Evolutionary conservation across 108 stramenopile genomes (phyloP).

Genomic region (Mediolabrus comicus): DNA sequence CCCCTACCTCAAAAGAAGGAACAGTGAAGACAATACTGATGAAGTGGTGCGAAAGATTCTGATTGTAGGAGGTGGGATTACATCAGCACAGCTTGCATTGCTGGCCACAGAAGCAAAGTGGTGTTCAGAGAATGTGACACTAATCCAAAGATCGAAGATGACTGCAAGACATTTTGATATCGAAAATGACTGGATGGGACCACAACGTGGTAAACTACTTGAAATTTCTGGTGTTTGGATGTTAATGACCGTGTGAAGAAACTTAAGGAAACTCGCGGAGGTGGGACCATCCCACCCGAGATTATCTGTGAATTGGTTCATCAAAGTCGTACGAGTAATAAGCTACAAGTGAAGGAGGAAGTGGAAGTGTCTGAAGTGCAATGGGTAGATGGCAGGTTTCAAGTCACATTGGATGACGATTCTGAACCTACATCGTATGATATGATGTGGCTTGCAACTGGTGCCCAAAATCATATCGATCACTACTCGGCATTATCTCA

Average conservation of each 20-base stretch:
- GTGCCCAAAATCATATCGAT: constrained; percentile 16
- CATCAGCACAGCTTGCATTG: constrained; percentile 13
- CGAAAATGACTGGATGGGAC: constrained; percentile 40
- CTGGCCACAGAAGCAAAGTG: constrained; percentile 9
- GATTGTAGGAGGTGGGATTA: constrained; percentile 9
- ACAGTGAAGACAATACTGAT: background rate
- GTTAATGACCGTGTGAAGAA: background rate
- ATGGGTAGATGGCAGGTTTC: constrained; percentile 8
- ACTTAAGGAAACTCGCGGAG: constrained; percentile 17
- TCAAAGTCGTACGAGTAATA: background rate
- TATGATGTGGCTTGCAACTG: constrained; percentile 38
- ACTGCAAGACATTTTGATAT: constrained; percentile 28
- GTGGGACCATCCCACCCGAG: constrained; percentile 26
- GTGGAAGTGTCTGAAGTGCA: constrained; percentile 14
- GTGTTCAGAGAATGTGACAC: constrained; percentile 6
- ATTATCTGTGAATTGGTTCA: background rate
- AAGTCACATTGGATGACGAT: constrained; percentile 22
- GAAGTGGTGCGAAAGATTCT: background rate
- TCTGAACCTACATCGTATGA: constrained; percentile 9
- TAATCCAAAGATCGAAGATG: constrained; percentile 17
- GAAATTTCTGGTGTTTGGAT: constrained; percentile 35
- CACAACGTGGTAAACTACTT: constrained; percentile 16
- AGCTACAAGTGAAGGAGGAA: constrained; percentile 17
- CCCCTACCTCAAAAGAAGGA: constrained; percentile 8
- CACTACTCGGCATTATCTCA: constrained; percentile 9